These are phyloP conservation scores for Chlorella sorokiniana DNA, from an alignment of 139 green algal species.

Conservation along the genomic window DNA sequence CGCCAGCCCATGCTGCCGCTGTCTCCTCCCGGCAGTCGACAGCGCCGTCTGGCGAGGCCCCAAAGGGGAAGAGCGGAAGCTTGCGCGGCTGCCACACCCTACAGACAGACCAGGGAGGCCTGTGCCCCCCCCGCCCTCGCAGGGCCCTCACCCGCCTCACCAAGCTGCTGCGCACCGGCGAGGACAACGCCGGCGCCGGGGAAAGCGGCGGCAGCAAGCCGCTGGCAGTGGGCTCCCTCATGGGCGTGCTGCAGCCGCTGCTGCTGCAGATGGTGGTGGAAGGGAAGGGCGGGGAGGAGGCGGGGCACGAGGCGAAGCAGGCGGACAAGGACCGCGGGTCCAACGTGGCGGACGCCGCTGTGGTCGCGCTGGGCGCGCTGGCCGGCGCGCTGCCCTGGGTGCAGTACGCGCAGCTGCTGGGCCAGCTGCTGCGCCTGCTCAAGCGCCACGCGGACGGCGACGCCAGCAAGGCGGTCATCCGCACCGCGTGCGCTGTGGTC, in stretches of 20 bases:
- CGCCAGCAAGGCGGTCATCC: conserved; percentile 54
- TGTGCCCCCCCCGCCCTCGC: background rate
- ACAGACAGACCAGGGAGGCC: too few species aligned
- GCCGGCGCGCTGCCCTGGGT: conserved; percentile 68
- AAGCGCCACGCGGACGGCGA: conserved; percentile 27
- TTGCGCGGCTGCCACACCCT: too few species aligned
- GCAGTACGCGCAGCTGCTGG: conserved; percentile 79
- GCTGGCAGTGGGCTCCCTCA: conserved; percentile 41
- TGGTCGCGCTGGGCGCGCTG: conserved; percentile 66
- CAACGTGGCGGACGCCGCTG: conserved; percentile 72
- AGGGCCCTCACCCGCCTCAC: conserved; percentile 35
- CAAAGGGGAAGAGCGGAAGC: too few species aligned
- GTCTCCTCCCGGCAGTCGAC: too few species aligned
- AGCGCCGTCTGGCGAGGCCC: too few species aligned
- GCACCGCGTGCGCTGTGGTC: conserved; percentile 76
- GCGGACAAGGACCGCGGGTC: conserved; percentile 60
- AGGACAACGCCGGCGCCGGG: background rate
- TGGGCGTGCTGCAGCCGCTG: conserved; percentile 72
- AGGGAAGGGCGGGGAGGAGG: conserved; percentile 32
- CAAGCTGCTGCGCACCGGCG: conserved; percentile 1
- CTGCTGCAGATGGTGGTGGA: conserved; percentile 75
- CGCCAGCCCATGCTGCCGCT: too few species aligned
- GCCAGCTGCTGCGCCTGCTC: conserved; percentile 62
- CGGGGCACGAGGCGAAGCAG: conserved; percentile 58
- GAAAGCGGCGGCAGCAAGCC: background rate